A percentile compares a stretch with the other conserved stretches of the same genome.
These are phyloP conservation scores for Irpex sp. DNA, from an alignment of 1,284 basidiomycete genomes.

Conservation along the genomic window DNA sequence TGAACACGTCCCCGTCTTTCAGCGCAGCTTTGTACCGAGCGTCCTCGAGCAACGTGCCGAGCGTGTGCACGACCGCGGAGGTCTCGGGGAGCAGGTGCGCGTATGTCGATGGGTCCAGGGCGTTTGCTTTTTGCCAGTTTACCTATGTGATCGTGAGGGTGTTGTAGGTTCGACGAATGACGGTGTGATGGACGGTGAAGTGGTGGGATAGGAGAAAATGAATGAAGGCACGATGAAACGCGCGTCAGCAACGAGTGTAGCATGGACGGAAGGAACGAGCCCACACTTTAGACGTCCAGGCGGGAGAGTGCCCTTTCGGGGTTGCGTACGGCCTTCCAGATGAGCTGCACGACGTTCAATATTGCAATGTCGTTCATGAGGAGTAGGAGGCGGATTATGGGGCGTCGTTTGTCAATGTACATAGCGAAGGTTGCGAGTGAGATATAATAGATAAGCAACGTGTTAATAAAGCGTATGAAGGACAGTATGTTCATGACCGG, in stretches of 20 bases:
- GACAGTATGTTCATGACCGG: not conserved
- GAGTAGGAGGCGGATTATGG: not conserved
- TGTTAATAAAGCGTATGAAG: not conserved
- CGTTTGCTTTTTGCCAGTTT: constrained; percentile 80
- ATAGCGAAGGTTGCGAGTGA: not conserved
- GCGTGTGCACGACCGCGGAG: constrained; percentile 87
- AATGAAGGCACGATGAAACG: constrained; percentile 3
- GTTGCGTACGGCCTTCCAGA: constrained; percentile 85
- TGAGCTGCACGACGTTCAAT: constrained; percentile 45
- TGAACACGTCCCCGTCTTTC: constrained; percentile 51
- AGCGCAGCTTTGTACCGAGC: constrained; percentile 78
- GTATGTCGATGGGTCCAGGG: constrained; percentile 76
- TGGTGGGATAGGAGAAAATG: constrained; percentile 1
- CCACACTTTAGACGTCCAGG: constrained; percentile 75
- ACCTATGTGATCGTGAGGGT: constrained; percentile 42
- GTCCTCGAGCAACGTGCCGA: constrained; percentile 90
- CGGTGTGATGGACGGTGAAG: not conserved
- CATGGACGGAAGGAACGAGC: not conserved
- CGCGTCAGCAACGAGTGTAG: not conserved
- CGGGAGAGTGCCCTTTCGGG: constrained; percentile 84
- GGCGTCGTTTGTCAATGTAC: not conserved
- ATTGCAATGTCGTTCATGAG: not conserved
- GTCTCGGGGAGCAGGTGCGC: constrained; percentile 59
- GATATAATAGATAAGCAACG: not conserved
- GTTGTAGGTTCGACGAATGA: not conserved